A percentile compares a stretch with the other conserved stretches of the same genome.
These are phyloP conservation scores for Trichoderma citrinoviride DNA, from an alignment of 2,329 filamentous ascomycete species.

Conservation along the genomic window DNA sequence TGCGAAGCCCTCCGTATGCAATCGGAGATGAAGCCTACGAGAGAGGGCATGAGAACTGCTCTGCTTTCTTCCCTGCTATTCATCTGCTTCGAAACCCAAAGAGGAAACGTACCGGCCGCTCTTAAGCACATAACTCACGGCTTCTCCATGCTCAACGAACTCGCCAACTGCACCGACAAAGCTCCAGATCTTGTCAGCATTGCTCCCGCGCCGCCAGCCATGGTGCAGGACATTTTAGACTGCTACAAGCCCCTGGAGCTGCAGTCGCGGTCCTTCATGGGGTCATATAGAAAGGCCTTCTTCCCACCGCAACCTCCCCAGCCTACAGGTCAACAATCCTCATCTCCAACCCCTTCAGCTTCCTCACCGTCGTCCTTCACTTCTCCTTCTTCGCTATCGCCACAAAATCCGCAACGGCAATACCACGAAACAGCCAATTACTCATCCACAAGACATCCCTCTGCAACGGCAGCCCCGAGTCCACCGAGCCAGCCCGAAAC, in stretches of 20 bases:
- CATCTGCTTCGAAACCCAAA: conserved; percentile 42
- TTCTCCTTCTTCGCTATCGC: background rate
- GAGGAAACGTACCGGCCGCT: conserved; percentile 41
- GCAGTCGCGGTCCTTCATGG: conserved; percentile 41
- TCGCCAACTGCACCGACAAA: conserved; percentile 37
- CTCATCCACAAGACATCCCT: background rate
- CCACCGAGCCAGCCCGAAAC: conserved; percentile 32
- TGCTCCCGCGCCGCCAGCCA: conserved; percentile 36
- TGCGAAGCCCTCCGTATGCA: conserved; percentile 43
- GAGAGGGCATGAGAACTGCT: conserved; percentile 39
- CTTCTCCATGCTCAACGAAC: conserved; percentile 42
- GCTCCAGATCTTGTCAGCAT: conserved; percentile 39
- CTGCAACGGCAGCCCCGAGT: conserved; percentile 22
- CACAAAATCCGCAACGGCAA: background rate
- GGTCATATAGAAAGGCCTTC: conserved; percentile 38
- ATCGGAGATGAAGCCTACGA: conserved; percentile 37
- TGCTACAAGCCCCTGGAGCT: conserved; percentile 41
- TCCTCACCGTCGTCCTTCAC: background rate
- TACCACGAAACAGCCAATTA: background rate
- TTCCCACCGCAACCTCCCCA: conserved; percentile 27
- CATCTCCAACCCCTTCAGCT: background rate
- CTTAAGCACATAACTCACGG: conserved; percentile 43
- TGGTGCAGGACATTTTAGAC: conserved; percentile 41
- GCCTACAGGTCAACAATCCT: background rate
- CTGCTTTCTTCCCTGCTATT: conserved; percentile 42